Conservation (phyloP, 2,329 filamentous ascomycete genomes). For the Beauveria caledonica region DNA sequence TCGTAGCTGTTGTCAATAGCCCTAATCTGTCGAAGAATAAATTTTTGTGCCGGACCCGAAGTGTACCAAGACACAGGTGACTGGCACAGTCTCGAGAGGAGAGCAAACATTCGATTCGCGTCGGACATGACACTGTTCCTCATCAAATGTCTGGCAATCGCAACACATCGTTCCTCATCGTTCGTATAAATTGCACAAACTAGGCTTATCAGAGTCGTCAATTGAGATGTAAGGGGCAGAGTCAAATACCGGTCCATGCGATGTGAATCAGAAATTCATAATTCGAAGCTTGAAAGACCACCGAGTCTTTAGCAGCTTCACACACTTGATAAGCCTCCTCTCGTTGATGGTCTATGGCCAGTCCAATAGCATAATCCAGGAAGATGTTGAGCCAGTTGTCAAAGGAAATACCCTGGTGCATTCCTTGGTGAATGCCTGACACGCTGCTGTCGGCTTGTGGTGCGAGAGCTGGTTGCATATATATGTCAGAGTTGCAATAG, state of each 20-base stretch:
- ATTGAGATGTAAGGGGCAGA: constrained; percentile 17
- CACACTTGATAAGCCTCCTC: constrained; percentile 74
- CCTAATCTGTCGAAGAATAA: constrained; percentile 84
- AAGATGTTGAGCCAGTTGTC: constrained; percentile 84
- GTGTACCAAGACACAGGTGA: constrained; percentile 69
- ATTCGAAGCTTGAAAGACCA: constrained; percentile 67
- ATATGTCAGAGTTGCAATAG: not conserved
- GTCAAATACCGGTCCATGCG: constrained; percentile 57
- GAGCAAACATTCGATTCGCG: constrained; percentile 73
- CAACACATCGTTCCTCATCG: constrained; percentile 67
- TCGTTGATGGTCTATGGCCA: constrained; percentile 59
- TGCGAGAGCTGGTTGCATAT: constrained; percentile 22
- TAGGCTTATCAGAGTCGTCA: constrained; percentile 22
- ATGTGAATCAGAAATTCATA: constrained; percentile 67
- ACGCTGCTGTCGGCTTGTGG: constrained; percentile 20
- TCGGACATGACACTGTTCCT: constrained; percentile 75
- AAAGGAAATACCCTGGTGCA: constrained; percentile 72
- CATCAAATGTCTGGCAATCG: constrained; percentile 75
- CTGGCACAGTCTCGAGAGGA: constrained; percentile 68
- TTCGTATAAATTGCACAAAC: constrained; percentile 75
- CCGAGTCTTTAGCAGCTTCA: constrained; percentile 69
- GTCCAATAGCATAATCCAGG: constrained; percentile 72
- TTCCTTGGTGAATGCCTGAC: constrained; percentile 15
- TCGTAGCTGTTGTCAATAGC: constrained; percentile 59
- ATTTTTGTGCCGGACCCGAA: constrained; percentile 78